Evolutionary conservation across 2,329 filamentous ascomycete genomes (phyloP), one percentile per base, ranked within the genome.

Genomic region (Hymenotorrendiella dingleyae): DNA sequence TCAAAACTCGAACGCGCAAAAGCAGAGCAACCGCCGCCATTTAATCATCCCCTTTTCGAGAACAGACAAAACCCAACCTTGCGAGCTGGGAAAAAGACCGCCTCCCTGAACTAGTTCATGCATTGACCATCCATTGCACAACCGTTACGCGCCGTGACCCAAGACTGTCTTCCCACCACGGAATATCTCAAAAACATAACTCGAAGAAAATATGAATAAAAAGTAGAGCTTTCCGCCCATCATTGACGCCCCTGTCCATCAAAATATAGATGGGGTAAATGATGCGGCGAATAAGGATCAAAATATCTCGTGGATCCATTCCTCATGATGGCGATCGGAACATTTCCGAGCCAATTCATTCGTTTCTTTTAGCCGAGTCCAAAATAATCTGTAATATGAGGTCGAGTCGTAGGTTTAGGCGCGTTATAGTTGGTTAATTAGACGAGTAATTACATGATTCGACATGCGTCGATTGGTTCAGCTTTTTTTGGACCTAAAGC

Each of bases 1-100:
- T n/a, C n/a, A n/a, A n/a, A n/a, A n/a, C n/a, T n/a, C 24, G 38
- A 17, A 32, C 23, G 24, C 23, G 24, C 12, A 36, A 41, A 40
- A 19, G 38, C 30, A 42, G 21, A 14, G 39, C n/a, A n/a, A n/a
- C n/a, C n/a, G 42, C 30, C 36, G 39, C 38, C 36, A 36, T 36
- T 30, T 11, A 6, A 35, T 43, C 46, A 14, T 48, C 45, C 45
- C 50, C 42, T 24, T 45, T 36, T 42, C 52, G 49, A 57, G 49
- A 20, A 49, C 43, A 54, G 52, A 51, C 46, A 54, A 54, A 55
- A 57, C 47, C 50, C 52, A 46, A 33, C 43, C 48, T 49, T 53
- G 37, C 40, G 50, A 57, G 61, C 60, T 60, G 64, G 64, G 64
- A 64, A 69, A 67, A 67, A 67, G 61, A 55, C 64, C 67, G 61